Evolutionary conservation across 495 filamentous ascomycete species (phyloP).

Genomic region (Lasiosphaeria hispida): DNA sequence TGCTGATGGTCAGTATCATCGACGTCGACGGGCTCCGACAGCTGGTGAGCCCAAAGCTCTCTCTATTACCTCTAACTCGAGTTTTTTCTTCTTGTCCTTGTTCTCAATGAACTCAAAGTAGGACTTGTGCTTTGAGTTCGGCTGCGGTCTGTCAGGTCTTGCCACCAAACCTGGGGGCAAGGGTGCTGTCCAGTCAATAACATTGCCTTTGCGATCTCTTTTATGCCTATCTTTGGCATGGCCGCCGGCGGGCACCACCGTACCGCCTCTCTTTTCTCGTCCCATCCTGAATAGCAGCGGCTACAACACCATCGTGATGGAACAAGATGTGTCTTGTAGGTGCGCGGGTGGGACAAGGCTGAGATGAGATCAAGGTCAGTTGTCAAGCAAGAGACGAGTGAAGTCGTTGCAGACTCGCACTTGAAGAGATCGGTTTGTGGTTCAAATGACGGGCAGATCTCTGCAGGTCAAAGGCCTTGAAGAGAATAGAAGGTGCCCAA

Average conservation of each 20-base stretch:
- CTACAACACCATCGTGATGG: slow-evolving; percentile 15
- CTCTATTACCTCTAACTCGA: slow-evolving; percentile 45
- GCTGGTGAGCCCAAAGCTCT: not conserved
- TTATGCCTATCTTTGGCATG: slow-evolving; percentile 37
- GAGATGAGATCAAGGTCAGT: slow-evolving; percentile 1
- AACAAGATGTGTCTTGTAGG: not conserved
- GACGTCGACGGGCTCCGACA: not conserved
- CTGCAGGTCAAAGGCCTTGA: not conserved
- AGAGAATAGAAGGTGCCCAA: slow-evolving; percentile 5
- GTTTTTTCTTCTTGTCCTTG: slow-evolving; percentile 55
- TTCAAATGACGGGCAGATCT: too few relatives aligned
- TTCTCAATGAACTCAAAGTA: slow-evolving; percentile 56
- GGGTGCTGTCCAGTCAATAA: slow-evolving; percentile 32
- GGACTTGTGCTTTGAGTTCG: slow-evolving; percentile 50
- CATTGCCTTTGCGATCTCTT: slow-evolving; percentile 27
- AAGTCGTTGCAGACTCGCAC: not conserved
- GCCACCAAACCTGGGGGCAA: slow-evolving; percentile 32
- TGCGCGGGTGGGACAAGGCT: not conserved
- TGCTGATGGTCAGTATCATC: slow-evolving; percentile 30
- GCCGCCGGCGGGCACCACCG: slow-evolving; percentile 20
- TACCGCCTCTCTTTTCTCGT: slow-evolving; percentile 29
- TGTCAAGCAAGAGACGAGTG: not conserved
- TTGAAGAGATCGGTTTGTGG: not conserved
- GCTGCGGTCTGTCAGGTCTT: slow-evolving; percentile 26
- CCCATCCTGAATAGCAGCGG: slow-evolving; percentile 23